A percentile compares a stretch with the other conserved stretches of the same genome.
Conservation (phyloP, 768 basidiomycete species). For the Hericium coralloides region DNA sequence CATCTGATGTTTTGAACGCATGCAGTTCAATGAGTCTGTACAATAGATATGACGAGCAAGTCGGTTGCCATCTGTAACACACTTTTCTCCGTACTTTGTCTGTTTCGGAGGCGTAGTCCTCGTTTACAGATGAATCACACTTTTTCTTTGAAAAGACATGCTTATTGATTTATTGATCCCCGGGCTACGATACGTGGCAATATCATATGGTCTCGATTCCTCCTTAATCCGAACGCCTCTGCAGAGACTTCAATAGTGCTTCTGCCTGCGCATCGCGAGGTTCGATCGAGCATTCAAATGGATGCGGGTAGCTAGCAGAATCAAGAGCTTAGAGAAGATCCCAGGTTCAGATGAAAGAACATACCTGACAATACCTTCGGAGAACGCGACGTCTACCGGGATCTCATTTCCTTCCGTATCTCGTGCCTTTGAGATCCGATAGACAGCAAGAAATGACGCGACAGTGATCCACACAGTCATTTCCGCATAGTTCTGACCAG, state of each 20-base stretch:
- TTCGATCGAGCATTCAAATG: background rate
- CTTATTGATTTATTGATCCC: too few relatives aligned
- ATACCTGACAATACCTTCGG: background rate
- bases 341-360: background rate
- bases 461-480: background rate
- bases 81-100: too few relatives aligned
- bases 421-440: background rate
- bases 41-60: too few relatives aligned
- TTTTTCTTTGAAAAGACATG: too few relatives aligned
- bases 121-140: too few relatives aligned
- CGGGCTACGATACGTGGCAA: too few relatives aligned
- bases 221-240: too few relatives aligned
- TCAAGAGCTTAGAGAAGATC: background rate
- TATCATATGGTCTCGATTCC: too few relatives aligned
- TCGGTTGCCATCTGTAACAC: too few relatives aligned
- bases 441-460: background rate
- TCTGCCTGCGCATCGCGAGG: background rate
- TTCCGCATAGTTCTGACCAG: background rate
- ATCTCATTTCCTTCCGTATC: background rate
- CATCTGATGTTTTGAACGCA: too few relatives aligned
- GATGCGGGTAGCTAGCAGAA: background rate
- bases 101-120: too few relatives aligned
- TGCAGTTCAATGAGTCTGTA: too few relatives aligned
- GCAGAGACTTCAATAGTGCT: background rate
- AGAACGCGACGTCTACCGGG: background rate